Percentiles rank a stretch among this genome's conserved stretches.
Conservation (phyloP, 1,284 basidiomycete species). For the Ceratobasidium sp. region DNA sequence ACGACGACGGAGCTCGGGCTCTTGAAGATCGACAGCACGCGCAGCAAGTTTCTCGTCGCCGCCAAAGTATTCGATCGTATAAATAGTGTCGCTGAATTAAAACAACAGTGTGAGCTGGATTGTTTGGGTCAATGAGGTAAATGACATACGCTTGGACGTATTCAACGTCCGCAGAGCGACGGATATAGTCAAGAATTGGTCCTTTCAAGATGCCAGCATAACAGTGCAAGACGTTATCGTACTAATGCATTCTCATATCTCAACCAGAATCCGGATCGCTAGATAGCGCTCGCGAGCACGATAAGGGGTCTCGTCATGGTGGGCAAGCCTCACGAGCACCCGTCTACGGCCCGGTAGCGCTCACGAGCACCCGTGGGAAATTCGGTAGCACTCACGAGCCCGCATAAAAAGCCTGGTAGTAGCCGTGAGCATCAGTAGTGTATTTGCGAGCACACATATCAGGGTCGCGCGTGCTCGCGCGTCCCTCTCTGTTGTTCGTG, state of each 20-base stretch:
- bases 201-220: constrained; percentile 35
- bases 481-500: too few relatives aligned
- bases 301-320: too few relatives aligned
- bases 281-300: too few relatives aligned
- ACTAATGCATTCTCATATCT: not conserved
- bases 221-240: constrained; percentile 24
- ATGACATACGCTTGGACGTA: constrained; percentile 32
- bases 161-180: constrained; percentile 36
- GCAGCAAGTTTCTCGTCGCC: constrained; percentile 31
- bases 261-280: too few relatives aligned
- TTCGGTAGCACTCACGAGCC: too few relatives aligned
- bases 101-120: not conserved
- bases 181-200: constrained; percentile 25
- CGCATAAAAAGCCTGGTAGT: too few relatives aligned
- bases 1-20: constrained; percentile 11
- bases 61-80: constrained; percentile 25
- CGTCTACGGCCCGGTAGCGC: too few relatives aligned
- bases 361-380: too few relatives aligned
- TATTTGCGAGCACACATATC: too few relatives aligned
- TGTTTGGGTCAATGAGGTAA: not conserved
- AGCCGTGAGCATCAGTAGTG: too few relatives aligned
- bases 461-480: too few relatives aligned
- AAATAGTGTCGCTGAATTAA: constrained; percentile 20
- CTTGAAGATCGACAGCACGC: not conserved
- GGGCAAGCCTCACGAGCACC: too few relatives aligned